These are phyloP conservation scores for Aureobasidium uvarum DNA, from an alignment of 2,329 filamentous ascomycete genomes.

Conservation along the genomic window DNA sequence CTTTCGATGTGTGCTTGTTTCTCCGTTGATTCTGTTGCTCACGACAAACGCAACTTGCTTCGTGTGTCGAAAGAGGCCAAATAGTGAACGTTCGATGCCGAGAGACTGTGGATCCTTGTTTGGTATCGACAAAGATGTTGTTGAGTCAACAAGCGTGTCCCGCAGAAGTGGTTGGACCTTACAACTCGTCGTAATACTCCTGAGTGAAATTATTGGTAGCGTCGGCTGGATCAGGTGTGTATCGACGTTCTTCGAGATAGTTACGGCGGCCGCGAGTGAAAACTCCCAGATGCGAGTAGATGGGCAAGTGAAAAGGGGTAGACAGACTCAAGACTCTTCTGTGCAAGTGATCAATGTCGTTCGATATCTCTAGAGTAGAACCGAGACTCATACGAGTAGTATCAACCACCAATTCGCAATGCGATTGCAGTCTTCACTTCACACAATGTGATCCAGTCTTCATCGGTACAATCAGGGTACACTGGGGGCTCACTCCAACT, in stretches of 20 bases:
- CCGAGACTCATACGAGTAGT: no score
- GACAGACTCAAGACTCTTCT: background rate
- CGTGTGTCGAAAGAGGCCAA: background rate
- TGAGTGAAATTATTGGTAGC: background rate
- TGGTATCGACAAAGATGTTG: background rate
- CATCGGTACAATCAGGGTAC: slow-evolving; percentile 23
- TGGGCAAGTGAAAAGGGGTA: background rate
- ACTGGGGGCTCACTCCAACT: slow-evolving; percentile 4
- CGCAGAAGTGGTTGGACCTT: background rate
- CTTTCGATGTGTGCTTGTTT: background rate
- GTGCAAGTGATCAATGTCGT: background rate
- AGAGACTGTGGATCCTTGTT: background rate
- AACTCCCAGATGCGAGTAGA: no score
- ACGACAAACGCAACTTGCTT: background rate
- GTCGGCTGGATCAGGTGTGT: background rate
- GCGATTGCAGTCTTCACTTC: slow-evolving; percentile 12
- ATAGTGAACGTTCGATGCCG: background rate
- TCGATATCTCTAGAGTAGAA: background rate
- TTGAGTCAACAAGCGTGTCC: background rate
- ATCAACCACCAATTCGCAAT: background rate
- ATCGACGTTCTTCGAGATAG: background rate
- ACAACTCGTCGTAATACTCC: background rate
- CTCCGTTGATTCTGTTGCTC: background rate
- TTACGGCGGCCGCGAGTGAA: background rate
- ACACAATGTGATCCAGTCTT: slow-evolving; percentile 18